Conservation (phyloP, 2,329 filamentous ascomycete species). For the Harringtonia aguacate region DNA sequence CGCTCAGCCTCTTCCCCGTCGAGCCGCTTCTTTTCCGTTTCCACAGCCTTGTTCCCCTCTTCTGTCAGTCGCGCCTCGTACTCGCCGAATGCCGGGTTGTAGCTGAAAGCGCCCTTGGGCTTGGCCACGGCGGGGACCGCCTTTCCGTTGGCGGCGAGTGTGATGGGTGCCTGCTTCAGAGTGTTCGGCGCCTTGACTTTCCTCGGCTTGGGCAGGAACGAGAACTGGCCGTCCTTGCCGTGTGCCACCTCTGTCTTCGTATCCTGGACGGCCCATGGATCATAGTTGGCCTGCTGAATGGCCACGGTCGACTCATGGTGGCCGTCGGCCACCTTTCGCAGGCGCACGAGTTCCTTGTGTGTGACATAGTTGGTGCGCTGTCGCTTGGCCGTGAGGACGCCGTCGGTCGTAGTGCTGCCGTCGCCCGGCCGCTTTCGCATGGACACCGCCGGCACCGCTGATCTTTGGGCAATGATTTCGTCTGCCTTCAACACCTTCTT, state of each 20-base stretch:
- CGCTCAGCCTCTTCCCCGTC: slow-evolving; percentile 56
- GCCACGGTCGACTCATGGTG: slow-evolving; percentile 44
- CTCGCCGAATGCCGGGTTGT: slow-evolving; percentile 82
- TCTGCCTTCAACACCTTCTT: slow-evolving; percentile 80
- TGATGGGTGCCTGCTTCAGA: slow-evolving; percentile 65
- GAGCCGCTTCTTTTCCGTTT: slow-evolving; percentile 65
- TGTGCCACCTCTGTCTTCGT: slow-evolving; percentile 21
- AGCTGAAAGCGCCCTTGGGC: slow-evolving; percentile 76
- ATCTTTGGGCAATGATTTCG: slow-evolving; percentile 80
- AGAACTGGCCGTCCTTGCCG: slow-evolving; percentile 38
- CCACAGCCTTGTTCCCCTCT: slow-evolving; percentile 70
- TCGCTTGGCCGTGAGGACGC: slow-evolving; percentile 64
- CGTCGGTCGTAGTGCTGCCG: slow-evolving; percentile 52
- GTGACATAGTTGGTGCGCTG: slow-evolving; percentile 70
- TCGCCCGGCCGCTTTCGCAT: slow-evolving; percentile 64
- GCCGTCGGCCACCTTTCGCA: slow-evolving; percentile 72
- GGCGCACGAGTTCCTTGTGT: slow-evolving; percentile 68
- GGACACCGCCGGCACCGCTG: slow-evolving; percentile 68
- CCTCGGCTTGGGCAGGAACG: slow-evolving; percentile 57
- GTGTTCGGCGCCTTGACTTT: slow-evolving; percentile 64
- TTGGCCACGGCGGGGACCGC: slow-evolving; percentile 65
- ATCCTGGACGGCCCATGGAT: slow-evolving; percentile 57
- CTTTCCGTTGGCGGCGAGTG: slow-evolving; percentile 75
- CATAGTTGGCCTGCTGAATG: slow-evolving; percentile 56
- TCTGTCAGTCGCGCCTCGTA: slow-evolving; percentile 67